Percentiles rank a stretch among this genome's conserved stretches.
These are phyloP conservation scores for Starmera pachycereana DNA, from an alignment of 805 yeast species.

Conservation along the genomic window DNA sequence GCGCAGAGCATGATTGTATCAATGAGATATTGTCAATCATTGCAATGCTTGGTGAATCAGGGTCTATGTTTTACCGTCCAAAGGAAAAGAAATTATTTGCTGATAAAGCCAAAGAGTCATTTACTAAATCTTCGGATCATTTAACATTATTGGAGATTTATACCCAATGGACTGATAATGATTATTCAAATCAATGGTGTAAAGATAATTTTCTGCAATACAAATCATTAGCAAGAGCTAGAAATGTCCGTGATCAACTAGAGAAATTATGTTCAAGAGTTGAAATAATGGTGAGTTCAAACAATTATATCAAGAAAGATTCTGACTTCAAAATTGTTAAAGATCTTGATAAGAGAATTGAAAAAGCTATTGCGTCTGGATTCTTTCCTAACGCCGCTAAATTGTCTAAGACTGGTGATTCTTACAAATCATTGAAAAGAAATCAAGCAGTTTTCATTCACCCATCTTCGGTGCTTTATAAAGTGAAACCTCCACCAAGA, in stretches of 20 bases:
- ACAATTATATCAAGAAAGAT: constrained; percentile 21
- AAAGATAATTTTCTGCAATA: constrained; percentile 73
- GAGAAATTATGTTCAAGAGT: constrained; percentile 46
- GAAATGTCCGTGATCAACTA: constrained; percentile 65
- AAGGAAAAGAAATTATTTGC: constrained; percentile 58
- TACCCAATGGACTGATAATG: constrained; percentile 63
- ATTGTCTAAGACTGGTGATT: constrained; percentile 65
- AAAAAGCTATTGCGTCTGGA: constrained; percentile 81
- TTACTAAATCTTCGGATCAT: constrained; percentile 60
- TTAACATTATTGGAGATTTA: constrained; percentile 64
- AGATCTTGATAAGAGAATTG: constrained; percentile 60
- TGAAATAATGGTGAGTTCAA: constrained; percentile 29
- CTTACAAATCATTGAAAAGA: constrained; percentile 51
- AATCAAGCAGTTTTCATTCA: constrained; percentile 72
- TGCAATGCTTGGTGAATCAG: constrained; percentile 76
- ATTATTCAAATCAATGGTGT: constrained; percentile 74
- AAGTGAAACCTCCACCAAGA: constrained; percentile 62
- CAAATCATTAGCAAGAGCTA: constrained; percentile 56
- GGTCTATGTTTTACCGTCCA: constrained; percentile 61
- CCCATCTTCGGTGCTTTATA: constrained; percentile 70
- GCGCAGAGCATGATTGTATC: constrained; percentile 51
- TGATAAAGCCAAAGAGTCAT: constrained; percentile 48
- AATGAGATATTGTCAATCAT: constrained; percentile 64
- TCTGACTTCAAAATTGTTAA: constrained; percentile 9
- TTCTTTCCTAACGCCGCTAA: constrained; percentile 96